Evolutionary conservation across 108 stramenopile species (phyloP).

Genomic region (Cyclotella kingstonii): DNA sequence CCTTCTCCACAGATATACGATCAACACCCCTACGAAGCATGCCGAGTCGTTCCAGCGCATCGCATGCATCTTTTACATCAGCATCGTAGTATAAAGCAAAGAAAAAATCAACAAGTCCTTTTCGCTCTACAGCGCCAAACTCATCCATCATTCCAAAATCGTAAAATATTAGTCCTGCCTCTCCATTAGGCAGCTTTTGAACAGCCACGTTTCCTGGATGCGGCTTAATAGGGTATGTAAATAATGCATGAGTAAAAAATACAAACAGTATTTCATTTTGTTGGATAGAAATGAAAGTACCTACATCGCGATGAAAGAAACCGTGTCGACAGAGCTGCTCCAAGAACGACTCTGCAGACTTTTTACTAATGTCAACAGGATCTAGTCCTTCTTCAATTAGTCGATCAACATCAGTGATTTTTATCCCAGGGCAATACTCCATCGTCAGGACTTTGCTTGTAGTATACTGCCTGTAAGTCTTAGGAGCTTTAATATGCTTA

Average conservation of each 20-base stretch:
- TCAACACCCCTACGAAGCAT: slow-evolving; percentile 90
- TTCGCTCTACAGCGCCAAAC: slow-evolving; percentile 70
- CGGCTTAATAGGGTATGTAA: slow-evolving; percentile 34
- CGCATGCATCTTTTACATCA: slow-evolving; percentile 86
- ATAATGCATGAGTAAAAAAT: not conserved
- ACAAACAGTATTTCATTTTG: too few relatives aligned
- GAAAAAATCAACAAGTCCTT: slow-evolving; percentile 87
- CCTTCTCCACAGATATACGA: slow-evolving; percentile 93
- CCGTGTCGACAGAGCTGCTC: slow-evolving; percentile 96
- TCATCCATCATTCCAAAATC: slow-evolving; percentile 99
- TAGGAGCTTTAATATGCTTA: slow-evolving; percentile 88
- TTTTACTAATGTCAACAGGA: slow-evolving; percentile 80
- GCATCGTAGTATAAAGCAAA: slow-evolving; percentile 91
- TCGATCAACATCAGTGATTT: slow-evolving; percentile 87
- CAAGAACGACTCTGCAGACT: slow-evolving; percentile 90
- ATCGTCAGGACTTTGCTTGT: slow-evolving; percentile 88
- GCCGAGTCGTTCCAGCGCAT: slow-evolving; percentile 92
- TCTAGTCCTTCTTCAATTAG: slow-evolving; percentile 65
- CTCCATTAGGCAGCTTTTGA: slow-evolving; percentile 71
- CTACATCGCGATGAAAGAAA: slow-evolving; percentile 71
- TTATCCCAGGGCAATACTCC: slow-evolving; percentile 95
- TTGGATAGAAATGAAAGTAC: slow-evolving; percentile 8
- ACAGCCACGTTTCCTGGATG: slow-evolving; percentile 91
- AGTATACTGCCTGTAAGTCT: slow-evolving; percentile 82
- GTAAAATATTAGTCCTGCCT: slow-evolving; percentile 89